Evolutionary conservation across 495 filamentous ascomycete species (phyloP), one percentile per base, ranked within the genome.

Genomic region (Neurospora intermedia): DNA sequence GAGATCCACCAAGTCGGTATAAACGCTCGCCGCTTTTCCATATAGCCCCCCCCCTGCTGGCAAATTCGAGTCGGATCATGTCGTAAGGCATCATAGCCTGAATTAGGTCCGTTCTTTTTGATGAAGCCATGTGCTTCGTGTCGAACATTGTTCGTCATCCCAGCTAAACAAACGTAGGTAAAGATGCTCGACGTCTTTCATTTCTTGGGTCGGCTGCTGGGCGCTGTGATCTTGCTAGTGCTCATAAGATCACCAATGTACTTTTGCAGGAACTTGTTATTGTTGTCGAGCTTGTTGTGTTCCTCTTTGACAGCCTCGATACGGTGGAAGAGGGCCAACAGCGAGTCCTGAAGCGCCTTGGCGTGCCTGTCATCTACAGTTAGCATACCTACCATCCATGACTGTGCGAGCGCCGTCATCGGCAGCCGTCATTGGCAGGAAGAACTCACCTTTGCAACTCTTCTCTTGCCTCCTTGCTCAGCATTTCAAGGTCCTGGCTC

Each of bases 281-380:
- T 91, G 76, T 86, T 92, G 80, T 98, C 94, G 40, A 99, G 87
- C 82, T 97, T 97, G 81, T 97, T 91, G 78, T 98, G 93, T 80
- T 98, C 94, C 72, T 91, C 90, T 81, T 93, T 92, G 70, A 98
- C 94, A n/a, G 90, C 91, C 77, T 98, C 96, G 78, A 98, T 95
- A 43, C 93, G 90, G 80, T 97, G 92, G 73, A 97, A 92, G 20
- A 98, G 88, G 69, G 91, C 93, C 62, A 95, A 85, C 40, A 99
- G 88, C 69, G 93, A 94, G 69, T 92, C 91, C 81, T 99, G 96
- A 69, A 98, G 87, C 69, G 88, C 88, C 81, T 91, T 91, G 69
- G 96, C 94, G 83, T 97, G 94, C 80, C 94, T 98, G 74, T 69
- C 20, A 2, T 18, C 16, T 11, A 27, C 69, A 15, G 76, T 80